Percentiles rank a stretch among this genome's conserved stretches.
phyloP scores from a whole-genome alignment of 2,329 filamentous ascomycete species.

The Colletotrichum sp. region DNA sequence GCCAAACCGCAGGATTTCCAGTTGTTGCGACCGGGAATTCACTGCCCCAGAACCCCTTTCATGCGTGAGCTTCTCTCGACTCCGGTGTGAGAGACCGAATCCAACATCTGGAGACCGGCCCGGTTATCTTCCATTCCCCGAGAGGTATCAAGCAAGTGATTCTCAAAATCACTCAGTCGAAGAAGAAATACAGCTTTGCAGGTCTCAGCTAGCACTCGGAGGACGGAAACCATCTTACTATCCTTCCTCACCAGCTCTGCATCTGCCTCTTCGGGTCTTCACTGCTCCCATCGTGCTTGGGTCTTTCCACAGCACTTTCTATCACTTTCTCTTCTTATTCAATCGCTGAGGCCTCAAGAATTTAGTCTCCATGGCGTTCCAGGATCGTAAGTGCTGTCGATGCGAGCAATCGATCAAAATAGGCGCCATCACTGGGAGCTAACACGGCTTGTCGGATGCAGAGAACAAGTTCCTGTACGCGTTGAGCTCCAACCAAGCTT shows the following conservation, averaged over 20 bases:
- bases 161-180: neutral
- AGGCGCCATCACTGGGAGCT: neutral
- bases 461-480: constrained; percentile 67
- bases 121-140: neutral
- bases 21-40: neutral
- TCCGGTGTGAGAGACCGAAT: neutral
- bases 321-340: neutral
- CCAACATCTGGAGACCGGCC: neutral
- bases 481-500: constrained; percentile 72
- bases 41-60: neutral
- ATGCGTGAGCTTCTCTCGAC: neutral
- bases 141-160: neutral
- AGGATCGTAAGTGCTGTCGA: constrained; percentile 10
- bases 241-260: neutral
- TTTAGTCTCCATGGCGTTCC: constrained; percentile 1
- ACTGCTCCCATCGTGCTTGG: neutral
- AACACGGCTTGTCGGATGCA: constrained; percentile 22
- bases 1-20: neutral
- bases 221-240: neutral
- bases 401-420: neutral
- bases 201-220: constrained; percentile 4
- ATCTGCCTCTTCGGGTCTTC: neutral
- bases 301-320: neutral
- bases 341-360: neutral
- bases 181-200: neutral